Conservation (phyloP, 306 rosid species). For the Trifolium fragiferum region DNA sequence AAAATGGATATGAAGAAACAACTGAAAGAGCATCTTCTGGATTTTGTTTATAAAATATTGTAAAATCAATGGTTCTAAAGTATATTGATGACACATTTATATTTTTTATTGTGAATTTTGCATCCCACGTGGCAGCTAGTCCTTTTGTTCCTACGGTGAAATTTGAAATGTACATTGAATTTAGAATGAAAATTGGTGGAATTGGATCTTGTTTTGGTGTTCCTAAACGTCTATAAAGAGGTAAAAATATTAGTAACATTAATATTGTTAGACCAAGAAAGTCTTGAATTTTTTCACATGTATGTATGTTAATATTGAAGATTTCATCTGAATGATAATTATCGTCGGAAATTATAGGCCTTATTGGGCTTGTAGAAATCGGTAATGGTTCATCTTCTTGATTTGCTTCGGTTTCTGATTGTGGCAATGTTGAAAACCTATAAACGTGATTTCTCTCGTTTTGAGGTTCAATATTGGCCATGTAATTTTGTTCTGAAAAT, state of each 20-base stretch:
- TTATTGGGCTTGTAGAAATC: neutral
- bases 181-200: conserved; percentile 42
- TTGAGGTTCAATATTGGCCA: conserved; percentile 29
- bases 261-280: conserved; percentile 37
- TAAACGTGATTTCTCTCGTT: conserved; percentile 33
- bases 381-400: conserved; percentile 19
- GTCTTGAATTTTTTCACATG: conserved; percentile 41
- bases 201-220: conserved; percentile 36
- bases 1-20: conserved; percentile 48
- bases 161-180: conserved; percentile 52
- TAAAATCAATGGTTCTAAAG: conserved; percentile 40
- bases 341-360: neutral
- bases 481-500: neutral
- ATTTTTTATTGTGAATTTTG: conserved; percentile 46
- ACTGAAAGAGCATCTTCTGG: conserved; percentile 50
- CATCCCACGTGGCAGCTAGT: conserved; percentile 45
- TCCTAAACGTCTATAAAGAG: conserved; percentile 34
- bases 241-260: conserved; percentile 34
- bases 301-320: neutral
- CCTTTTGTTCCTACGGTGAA: conserved; percentile 14
- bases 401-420: conserved; percentile 35
- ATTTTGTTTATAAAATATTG: conserved; percentile 46
- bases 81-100: conserved; percentile 46
- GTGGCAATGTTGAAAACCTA: conserved; percentile 41
- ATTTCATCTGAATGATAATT: neutral